Evolutionary conservation across 2,329 filamentous ascomycete species (phyloP).

Genomic region (Verticillium nubilum): DNA sequence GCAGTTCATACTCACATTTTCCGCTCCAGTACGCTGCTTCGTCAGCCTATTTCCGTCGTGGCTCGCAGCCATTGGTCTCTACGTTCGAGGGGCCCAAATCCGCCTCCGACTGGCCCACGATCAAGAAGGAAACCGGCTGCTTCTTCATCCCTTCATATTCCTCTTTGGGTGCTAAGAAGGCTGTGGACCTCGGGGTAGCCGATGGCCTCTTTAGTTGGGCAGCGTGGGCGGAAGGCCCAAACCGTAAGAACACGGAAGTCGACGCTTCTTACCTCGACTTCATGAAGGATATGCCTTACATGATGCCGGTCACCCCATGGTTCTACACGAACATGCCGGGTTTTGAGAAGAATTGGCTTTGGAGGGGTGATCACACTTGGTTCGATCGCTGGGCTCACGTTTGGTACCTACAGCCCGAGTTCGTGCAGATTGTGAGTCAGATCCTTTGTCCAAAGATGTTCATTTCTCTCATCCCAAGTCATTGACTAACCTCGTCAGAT

Average conservation of each 20-base stretch:
- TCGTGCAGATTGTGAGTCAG: conserved; percentile 38
- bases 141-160: conserved; percentile 44
- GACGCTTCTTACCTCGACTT: conserved; percentile 20
- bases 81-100: conserved; percentile 44
- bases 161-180: conserved; percentile 25
- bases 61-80: conserved; percentile 36
- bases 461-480: background rate
- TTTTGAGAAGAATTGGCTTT: conserved; percentile 59
- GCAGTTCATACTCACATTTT: background rate
- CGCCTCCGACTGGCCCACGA: conserved; percentile 34
- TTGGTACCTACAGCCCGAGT: conserved; percentile 48
- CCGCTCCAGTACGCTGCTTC: conserved; percentile 12
- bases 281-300: conserved; percentile 30
- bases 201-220: conserved; percentile 33
- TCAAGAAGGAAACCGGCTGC: conserved; percentile 25
- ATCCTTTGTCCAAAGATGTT: background rate
- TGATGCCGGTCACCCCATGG: conserved; percentile 35
- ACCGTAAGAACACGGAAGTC: conserved; percentile 9
- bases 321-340: conserved; percentile 48
- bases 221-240: conserved; percentile 27
- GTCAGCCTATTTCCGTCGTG: conserved; percentile 20
- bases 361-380: conserved; percentile 56
- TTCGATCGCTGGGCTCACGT: conserved; percentile 50
- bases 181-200: conserved; percentile 14
- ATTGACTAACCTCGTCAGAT: conserved; percentile 12